Base-by-base conservation (phyloP, 192 early-diverging fungal species). In the Umbelopsis isabellina region DNA sequence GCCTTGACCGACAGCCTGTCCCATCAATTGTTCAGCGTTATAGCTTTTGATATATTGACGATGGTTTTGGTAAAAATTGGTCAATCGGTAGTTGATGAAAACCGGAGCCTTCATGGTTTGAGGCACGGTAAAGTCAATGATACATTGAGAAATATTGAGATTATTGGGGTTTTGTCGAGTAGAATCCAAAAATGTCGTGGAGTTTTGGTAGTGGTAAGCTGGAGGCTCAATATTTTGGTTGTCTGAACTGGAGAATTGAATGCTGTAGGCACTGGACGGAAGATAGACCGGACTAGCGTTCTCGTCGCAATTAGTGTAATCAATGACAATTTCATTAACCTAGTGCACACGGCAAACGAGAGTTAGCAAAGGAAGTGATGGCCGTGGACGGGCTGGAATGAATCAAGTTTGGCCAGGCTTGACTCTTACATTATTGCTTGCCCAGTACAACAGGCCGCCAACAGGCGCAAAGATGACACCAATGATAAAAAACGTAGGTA, bases 1-100 rank as follows among this genome's bases (percentile, higher is more conserved):
- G 5, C 71, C 61, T 0, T 75, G 76, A 6, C 71, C 45, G 20
- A 77, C 58, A 18, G 69, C 46, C 49, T 84, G 79, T 33, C 93
- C 93, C 48, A 80, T 75, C 18, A 96, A 84, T 77, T 97, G 94
- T 51, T 88, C 80, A 16, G 87, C 79, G 71, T 94, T 90, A 72
- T 87, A 93, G 67, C 85, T 90, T 70, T 93, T 92, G 22, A 95
- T 88, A 71, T 97, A 97, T 55, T 87, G 87, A 7, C 95, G 85
- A 68, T 95, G 93, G 83, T 97, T 97, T 80, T 97, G 95, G 79
- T 94, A 97, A 76, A 99, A 99, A 84, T 96, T 94, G 5, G 96
- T 97, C 72, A 99, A 82, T 55, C 93, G 83, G 75, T 97, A 97
- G 78, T 99, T 98, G 75, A 99, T 77, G 71, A 91, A 97, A 49